phyloP scores from a whole-genome alignment of 257 asterid species.

The Coffea canephora region DNA sequence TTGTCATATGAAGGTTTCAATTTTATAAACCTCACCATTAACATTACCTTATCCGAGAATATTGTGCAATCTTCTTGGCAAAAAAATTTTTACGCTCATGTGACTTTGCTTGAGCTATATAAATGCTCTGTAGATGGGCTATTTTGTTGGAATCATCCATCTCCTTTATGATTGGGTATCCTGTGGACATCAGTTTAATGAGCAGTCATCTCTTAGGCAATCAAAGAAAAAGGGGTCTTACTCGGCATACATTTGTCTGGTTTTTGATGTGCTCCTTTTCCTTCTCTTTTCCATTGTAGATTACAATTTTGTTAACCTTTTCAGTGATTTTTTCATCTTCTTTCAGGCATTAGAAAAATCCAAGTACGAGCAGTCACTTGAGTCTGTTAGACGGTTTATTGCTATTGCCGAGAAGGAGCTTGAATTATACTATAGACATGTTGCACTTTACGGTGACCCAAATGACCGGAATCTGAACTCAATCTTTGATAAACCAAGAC shows the following conservation, averaged over 20 bases:
- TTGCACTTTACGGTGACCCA: conserved; percentile 81
- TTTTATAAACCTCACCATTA: too few species aligned
- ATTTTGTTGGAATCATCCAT: background rate
- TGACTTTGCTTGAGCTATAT: too few species aligned
- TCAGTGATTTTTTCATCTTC: conserved; percentile 3
- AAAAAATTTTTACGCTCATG: too few species aligned
- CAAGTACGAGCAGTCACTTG: conserved; percentile 85
- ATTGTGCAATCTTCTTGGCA: too few species aligned
- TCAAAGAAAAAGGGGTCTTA: too few species aligned
- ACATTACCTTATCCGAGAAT: too few species aligned
- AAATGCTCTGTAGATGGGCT: too few species aligned
- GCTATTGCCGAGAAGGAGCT: conserved; percentile 89
- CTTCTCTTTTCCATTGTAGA: too few species aligned
- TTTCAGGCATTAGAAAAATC: conserved; percentile 86
- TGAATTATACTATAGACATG: conserved; percentile 81
- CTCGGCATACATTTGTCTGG: too few species aligned
- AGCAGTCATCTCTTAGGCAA: background rate
- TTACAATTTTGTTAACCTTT: too few species aligned
- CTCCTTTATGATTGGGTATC: background rate
- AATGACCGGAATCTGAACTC: conserved; percentile 56
- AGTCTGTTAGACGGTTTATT: conserved; percentile 81
- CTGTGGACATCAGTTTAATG: background rate
- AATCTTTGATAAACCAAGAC: conserved; percentile 41
- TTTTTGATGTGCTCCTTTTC: too few species aligned
- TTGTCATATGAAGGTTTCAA: too few species aligned